A percentile compares a stretch with the other conserved stretches of the same genome.
Evolutionary conservation across 495 filamentous ascomycete genomes (phyloP).

Genomic region (Neurospora tetrasperma): DNA sequence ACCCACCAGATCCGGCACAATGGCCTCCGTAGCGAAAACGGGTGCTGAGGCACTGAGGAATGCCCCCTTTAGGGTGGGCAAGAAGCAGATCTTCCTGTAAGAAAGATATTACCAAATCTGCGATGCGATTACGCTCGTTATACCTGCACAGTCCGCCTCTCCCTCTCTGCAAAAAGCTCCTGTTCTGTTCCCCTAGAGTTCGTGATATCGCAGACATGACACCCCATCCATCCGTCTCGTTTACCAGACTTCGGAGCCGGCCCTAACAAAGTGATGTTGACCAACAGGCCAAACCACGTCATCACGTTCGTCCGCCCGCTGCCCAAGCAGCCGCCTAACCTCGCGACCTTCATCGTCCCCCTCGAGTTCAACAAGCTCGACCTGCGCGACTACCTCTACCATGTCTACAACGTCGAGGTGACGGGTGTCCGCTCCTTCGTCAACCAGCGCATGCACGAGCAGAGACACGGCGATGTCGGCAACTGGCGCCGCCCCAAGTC

Average conservation of each 20-base stretch:
- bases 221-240: background rate
- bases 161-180: background rate
- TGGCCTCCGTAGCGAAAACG: background rate
- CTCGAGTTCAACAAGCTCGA: conserved; percentile 87
- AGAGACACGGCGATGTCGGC: conserved; percentile 32
- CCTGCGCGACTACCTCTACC: conserved; percentile 75
- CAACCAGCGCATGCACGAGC: conserved; percentile 52
- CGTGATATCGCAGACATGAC: background rate
- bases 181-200: background rate
- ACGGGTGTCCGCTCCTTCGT: conserved; percentile 68
- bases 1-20: background rate
- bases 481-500: conserved; percentile 48
- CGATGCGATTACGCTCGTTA: background rate
- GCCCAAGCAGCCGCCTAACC: conserved; percentile 58
- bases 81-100: conserved; percentile 62
- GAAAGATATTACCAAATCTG: conserved; percentile 14
- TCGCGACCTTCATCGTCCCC: conserved; percentile 76
- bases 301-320: conserved; percentile 62
- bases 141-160: background rate
- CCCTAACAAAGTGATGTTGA: background rate
- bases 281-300: conserved; percentile 61
- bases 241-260: background rate
- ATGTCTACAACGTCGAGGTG: conserved; percentile 59
- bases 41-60: background rate
- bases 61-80: conserved; percentile 28